Percentiles rank a stretch among this genome's conserved stretches.
phyloP scores from a whole-genome alignment of 2,329 filamentous ascomycete genomes.

The Zymoseptoria ardabiliae region DNA sequence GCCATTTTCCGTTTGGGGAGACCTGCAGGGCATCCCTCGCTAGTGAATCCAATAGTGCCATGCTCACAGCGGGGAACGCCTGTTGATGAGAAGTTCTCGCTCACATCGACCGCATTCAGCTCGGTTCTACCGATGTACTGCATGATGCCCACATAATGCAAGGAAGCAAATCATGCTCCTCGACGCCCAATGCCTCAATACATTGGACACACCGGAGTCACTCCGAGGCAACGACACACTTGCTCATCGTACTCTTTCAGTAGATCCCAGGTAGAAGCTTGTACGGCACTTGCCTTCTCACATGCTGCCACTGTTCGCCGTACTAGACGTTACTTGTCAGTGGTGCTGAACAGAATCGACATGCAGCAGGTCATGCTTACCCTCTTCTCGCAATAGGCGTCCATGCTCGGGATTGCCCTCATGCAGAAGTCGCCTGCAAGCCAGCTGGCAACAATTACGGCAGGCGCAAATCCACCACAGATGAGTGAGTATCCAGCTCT shows the following conservation, averaged over 20 bases:
- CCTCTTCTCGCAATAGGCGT: slow-evolving; percentile 21
- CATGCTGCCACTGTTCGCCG: slow-evolving; percentile 18
- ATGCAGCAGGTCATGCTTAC: slow-evolving; percentile 7
- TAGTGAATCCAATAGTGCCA: not conserved
- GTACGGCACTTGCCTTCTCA: slow-evolving; percentile 20
- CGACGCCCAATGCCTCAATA: too few relatives aligned
- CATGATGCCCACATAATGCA: too few relatives aligned
- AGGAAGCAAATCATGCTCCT: too few relatives aligned
- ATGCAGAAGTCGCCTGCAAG: slow-evolving; percentile 18
- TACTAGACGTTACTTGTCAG: slow-evolving; percentile 15
- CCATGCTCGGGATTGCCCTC: slow-evolving; percentile 23
- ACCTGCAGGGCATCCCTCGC: not conserved
- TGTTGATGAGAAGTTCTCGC: too few relatives aligned
- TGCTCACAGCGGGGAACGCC: too few relatives aligned
- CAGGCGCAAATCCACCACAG: slow-evolving; percentile 19
- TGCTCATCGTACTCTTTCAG: slow-evolving; percentile 1
- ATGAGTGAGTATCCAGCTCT: slow-evolving; percentile 18
- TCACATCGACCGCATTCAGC: too few relatives aligned
- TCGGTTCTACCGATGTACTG: too few relatives aligned
- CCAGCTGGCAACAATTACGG: slow-evolving; percentile 8
- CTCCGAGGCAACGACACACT: too few relatives aligned
- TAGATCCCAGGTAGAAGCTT: slow-evolving; percentile 22
- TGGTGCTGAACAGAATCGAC: not conserved
- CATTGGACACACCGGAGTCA: too few relatives aligned
- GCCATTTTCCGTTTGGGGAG: not conserved